phyloP scores from a whole-genome alignment of 2,329 filamentous ascomycete species.

The Rhynchosporium secalis region DNA sequence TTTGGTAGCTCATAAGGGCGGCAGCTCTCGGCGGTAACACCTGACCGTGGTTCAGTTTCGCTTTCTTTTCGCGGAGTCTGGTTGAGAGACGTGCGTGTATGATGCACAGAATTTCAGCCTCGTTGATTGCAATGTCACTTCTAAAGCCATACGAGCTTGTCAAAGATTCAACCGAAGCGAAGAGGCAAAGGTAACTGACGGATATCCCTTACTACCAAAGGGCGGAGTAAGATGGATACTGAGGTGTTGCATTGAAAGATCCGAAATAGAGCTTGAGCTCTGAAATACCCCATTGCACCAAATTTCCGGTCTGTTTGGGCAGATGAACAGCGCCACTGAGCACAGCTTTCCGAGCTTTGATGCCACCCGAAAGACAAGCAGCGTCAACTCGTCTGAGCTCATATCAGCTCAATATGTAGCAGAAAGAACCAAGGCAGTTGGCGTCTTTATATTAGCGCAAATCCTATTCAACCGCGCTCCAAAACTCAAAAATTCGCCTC shows the following conservation, averaged over 20 bases:
- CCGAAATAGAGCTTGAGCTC: conserved; percentile 13
- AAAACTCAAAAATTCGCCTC: neutral
- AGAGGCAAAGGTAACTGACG: conserved; percentile 9
- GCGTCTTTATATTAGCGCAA: conserved; percentile 15
- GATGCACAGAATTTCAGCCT: neutral
- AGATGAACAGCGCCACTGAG: conserved; percentile 2
- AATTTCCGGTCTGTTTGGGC: neutral
- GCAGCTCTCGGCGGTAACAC: neutral
- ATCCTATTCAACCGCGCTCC: conserved; percentile 15
- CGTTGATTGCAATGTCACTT: neutral
- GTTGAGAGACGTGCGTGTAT: neutral
- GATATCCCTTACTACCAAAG: neutral
- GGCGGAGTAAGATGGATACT: conserved; percentile 14
- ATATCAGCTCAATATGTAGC: neutral
- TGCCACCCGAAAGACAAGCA: neutral
- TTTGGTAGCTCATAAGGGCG: conserved; percentile 15
- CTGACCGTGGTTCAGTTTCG: neutral
- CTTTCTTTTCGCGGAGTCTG: conserved; percentile 8
- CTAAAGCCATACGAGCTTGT: neutral
- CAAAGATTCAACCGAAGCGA: neutral
- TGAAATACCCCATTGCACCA: neutral
- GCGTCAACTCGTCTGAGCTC: neutral
- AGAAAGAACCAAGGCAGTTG: neutral
- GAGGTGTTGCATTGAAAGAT: neutral
- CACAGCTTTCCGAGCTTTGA: neutral